Base-by-base conservation (phyloP, 2,329 filamentous ascomycete species). In the Lachnum nothofagi region DNA sequence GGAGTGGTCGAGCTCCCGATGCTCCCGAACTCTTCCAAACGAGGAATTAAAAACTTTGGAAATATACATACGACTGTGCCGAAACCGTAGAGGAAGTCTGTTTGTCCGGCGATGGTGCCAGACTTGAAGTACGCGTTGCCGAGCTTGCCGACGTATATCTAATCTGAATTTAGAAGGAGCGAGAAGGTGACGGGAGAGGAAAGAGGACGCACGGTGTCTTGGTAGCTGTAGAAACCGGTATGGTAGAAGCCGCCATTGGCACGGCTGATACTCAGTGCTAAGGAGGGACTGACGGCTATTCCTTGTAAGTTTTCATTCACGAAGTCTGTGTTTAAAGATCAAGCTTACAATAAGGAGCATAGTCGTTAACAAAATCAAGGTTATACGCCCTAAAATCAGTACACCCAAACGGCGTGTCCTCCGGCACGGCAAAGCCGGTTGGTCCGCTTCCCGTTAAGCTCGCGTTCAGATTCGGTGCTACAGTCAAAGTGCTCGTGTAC, bases 61-160 rank as follows among this genome's bases (percentile, higher is more conserved):
- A 6, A 27, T 27, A 6, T 27, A 27, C 25, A 12, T 27, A 27
- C 25, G 12, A 44, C 48, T 5, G 48, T 51, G 4, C 48, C 43
- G 59, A 85, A 85, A 7, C 81, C 82, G 60, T 85, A 86, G 17
- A 86, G 68, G 66, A 86, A 86, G 57, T 86, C 83, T 0, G 80
- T 85, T 60, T 85, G 72, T 0, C 83, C 83, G 0, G 79, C 82
- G 4, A 86, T 72, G 29, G 79, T 73, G 45, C 68, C 74, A 29
- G 76, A 70, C 61, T 80, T 74, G 64, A 86, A 81, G 65, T 84
- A 85, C 0, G 77, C 77, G 54, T 83, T 85, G 24, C 77, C 82
- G 1, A 83, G 69, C 61, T 86, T 85, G 45, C 82, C 82, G 14
- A 85, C 63, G 57, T 85, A 86, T 3, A 85, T 63, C 73, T 76